phyloP scores from a whole-genome alignment of 1,284 basidiomycete species.

The Malassezia sympodialis region DNA sequence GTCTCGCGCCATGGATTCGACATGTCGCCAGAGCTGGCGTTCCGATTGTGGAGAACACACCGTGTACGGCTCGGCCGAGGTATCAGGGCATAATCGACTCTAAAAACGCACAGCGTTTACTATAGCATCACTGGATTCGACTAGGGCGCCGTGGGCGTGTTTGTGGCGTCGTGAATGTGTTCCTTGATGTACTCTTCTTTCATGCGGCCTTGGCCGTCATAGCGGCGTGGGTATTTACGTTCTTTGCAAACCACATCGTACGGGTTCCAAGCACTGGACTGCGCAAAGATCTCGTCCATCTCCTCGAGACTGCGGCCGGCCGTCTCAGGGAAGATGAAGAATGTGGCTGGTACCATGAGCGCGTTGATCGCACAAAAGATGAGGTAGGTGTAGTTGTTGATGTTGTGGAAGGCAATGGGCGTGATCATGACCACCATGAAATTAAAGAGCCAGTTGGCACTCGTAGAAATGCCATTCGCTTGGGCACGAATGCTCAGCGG shows the following conservation, averaged over 20 bases:
- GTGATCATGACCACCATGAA: conserved; percentile 42
- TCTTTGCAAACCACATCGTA: conserved; percentile 38
- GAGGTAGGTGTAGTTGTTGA: conserved; percentile 27
- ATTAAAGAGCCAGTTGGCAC: conserved; percentile 42
- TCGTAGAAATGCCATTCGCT: conserved; percentile 40
- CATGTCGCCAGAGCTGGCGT: not conserved
- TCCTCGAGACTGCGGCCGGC: conserved; percentile 39
- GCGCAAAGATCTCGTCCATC: conserved; percentile 39
- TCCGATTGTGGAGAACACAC: not conserved
- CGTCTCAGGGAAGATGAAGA: conserved; percentile 41
- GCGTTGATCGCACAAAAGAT: conserved; percentile 33
- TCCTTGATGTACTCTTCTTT: conserved; percentile 1
- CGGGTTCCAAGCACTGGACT: conserved; percentile 34
- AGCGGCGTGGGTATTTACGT: conserved; percentile 30
- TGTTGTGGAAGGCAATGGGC: conserved; percentile 25
- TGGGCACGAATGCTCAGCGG: conserved; percentile 37
- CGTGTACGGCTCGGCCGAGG: not conserved
- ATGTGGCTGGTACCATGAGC: conserved; percentile 25
- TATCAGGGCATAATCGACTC: too few species aligned
- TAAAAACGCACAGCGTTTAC: not conserved
- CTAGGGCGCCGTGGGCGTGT: not conserved
- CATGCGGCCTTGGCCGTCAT: conserved; percentile 33
- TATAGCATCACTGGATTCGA: not conserved
- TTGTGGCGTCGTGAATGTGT: not conserved
- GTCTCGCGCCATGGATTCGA: conserved; percentile 18